Evolutionary conservation across 2,329 filamentous ascomycete species (phyloP).

Genomic region (Lasiodiplodia citricola): DNA sequence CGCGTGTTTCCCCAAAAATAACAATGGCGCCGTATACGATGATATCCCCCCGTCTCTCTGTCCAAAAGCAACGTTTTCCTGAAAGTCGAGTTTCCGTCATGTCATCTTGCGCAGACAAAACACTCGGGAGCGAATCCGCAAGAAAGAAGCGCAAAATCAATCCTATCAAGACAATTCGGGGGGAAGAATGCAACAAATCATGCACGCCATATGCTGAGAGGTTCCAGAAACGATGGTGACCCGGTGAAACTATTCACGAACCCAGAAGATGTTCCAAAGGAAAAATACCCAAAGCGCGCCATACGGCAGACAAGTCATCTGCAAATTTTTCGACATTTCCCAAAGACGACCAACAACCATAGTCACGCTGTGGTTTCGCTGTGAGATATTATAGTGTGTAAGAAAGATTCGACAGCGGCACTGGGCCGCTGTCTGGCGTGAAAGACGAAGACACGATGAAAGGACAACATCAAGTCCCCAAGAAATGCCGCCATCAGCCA

Average conservation of each 20-base stretch:
- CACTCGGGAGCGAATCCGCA: slow-evolving; percentile 4
- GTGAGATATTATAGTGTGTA: slow-evolving; percentile 8
- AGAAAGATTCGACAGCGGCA: background rate
- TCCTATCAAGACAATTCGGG: slow-evolving; percentile 18
- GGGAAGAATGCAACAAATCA: slow-evolving; percentile 19
- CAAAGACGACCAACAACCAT: background rate
- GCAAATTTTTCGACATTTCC: slow-evolving; percentile 14
- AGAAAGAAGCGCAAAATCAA: slow-evolving; percentile 7
- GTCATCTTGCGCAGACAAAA: slow-evolving; percentile 3
- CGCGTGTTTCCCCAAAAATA: background rate
- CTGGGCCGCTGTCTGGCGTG: background rate
- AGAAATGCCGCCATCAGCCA: background rate
- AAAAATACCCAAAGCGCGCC: background rate
- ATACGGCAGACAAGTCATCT: slow-evolving; percentile 2
- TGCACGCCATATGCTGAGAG: slow-evolving; percentile 14
- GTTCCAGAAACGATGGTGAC: slow-evolving; percentile 7
- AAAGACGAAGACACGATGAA: background rate
- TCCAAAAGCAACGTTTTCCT: background rate
- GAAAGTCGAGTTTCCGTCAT: slow-evolving; percentile 2
- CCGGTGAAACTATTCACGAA: slow-evolving; percentile 9
- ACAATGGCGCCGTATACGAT: slow-evolving; percentile 4
- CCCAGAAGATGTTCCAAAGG: background rate
- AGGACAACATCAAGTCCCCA: background rate
- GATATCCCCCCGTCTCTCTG: background rate
- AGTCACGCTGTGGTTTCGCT: background rate